Base-by-base conservation (phyloP, 805 yeast genomes). In the Tanozyma kutaoensis region DNA sequence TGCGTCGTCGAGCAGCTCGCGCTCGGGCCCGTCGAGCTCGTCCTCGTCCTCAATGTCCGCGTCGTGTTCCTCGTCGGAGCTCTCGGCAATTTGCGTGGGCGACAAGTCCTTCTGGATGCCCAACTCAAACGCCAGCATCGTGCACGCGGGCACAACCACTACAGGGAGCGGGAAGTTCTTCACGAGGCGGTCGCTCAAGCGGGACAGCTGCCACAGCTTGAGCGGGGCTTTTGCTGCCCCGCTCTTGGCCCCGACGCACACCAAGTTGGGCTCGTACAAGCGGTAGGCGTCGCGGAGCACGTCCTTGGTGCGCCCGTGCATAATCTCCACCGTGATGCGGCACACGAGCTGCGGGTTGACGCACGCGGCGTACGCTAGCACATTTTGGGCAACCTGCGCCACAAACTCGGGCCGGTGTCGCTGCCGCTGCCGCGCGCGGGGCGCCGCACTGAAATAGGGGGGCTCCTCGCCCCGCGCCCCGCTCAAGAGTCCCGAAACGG, bases 131-230 rank as follows among this genome's bases (percentile, higher is more conserved):
- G 48, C 35, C 24, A 55, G 55, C 70, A 71, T 61, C 30, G 72
- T 70, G 34, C 56, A 45, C 2, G 79, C 72, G 1, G 85, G 79
- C 0, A 71, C 76, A 26, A 76, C 66, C 14, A 76, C 60, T n/a
- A 72, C 66, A 0, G 86, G 85, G 11, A 75, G 62, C 4, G 75
- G 72, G 37, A 64, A 72, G 39, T 66, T 68, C 40, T 70, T 72
- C 16, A 76, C 77, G 24, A 76, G 54, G 26, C 80, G 52, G 42
- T 75, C 81, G 14, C 78, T 65, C 22, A 77, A 49, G 36, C 76
- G 68, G 17, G 75, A 65, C 4, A 78, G 67, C 22, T 52, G 52
- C 78, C 84, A 71, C 14, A 76, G 61, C 31, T 66, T 55, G 14
- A 71, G 54, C 3, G 77, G 73, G 1, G 72, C 72, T 23, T 66